Evolutionary conservation across 1,139 yeast species (phyloP), one percentile per base, ranked within the genome.

Genomic region (Pichia sp.): DNA sequence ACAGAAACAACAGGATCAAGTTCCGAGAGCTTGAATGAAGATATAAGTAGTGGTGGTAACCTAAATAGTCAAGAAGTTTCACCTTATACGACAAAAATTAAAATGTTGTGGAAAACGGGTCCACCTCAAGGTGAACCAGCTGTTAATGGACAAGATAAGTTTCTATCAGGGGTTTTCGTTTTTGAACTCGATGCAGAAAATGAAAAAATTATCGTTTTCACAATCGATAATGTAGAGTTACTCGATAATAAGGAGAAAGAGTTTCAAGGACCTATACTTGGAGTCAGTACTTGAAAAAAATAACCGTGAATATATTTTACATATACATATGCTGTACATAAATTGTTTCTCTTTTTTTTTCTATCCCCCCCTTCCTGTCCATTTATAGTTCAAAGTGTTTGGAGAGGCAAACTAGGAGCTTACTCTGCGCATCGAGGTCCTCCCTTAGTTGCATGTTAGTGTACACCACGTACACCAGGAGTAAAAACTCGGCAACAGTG

Each of bases 141-240:
- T 75, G 81, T 49, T 55, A 53, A 6, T 78, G 74, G 56, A 59
- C 74, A 31, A 49, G 58, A 19, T 44, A 53, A 32, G 36, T 70
- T 77, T 3, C 58, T 80, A 12, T 70, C 74, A 39, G 96, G 96
- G 1, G 64, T 82, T 8, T 85, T 86, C 57, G 74, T 84, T 26
- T 85, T 85, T 57, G 94, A 84, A 52, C 68, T 86, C 46, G 76
- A 72, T 54, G 67, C 67, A 12, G 67, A 68, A 25, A 80, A 84
- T 59, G 71, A 74, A 40, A 57, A 67, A 46, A 74, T 86, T 20
- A 43, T 69, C 24, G 84, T 79, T n/a, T 91, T 85, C 56, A 80
- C 88, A 1, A 71, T 86, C 35, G 94, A 85, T 50, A 77, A 84
- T 54, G 72, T 86, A 44, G 85, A 84, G 53, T 71, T 84, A 46